Conservation (phyloP, 306 rosid species). For the Leucaena leucocephala region DNA sequence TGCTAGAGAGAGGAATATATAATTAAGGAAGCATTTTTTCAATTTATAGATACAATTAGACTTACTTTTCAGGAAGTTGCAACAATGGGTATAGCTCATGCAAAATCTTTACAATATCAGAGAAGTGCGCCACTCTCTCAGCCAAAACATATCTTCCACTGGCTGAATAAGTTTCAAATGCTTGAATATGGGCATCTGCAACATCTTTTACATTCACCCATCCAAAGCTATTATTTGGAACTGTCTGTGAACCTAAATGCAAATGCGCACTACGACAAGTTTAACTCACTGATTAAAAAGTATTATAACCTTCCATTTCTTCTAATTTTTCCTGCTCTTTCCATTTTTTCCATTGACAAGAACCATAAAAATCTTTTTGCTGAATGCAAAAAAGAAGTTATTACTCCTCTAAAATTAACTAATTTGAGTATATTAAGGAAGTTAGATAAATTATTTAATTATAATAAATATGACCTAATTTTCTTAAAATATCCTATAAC, state of each 20-base stretch:
- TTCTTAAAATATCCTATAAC: too few relatives aligned
- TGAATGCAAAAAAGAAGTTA: too few relatives aligned
- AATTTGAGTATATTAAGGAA: too few relatives aligned
- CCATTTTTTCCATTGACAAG: too few relatives aligned
- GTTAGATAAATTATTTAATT: too few relatives aligned
- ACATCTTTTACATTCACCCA: background rate
- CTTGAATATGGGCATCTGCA: constrained; percentile 15
- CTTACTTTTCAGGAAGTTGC: background rate
- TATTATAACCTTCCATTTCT: too few relatives aligned
- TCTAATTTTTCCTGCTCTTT: too few relatives aligned
- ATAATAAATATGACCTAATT: too few relatives aligned
- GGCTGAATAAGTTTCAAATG: constrained; percentile 4
- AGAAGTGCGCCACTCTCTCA: background rate
- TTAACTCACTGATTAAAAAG: too few relatives aligned
- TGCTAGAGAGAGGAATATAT: background rate
- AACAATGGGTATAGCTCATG: background rate
- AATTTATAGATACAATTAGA: background rate
- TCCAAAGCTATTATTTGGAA: background rate
- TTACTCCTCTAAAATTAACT: too few relatives aligned
- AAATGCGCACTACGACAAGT: background rate
- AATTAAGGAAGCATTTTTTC: background rate
- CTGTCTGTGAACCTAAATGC: background rate
- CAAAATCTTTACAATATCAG: background rate
- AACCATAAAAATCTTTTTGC: too few relatives aligned
- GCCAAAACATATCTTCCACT: constrained; percentile 1